Conservation (phyloP, 441 rosid genomes). For the Pelargonium australe region DNA sequence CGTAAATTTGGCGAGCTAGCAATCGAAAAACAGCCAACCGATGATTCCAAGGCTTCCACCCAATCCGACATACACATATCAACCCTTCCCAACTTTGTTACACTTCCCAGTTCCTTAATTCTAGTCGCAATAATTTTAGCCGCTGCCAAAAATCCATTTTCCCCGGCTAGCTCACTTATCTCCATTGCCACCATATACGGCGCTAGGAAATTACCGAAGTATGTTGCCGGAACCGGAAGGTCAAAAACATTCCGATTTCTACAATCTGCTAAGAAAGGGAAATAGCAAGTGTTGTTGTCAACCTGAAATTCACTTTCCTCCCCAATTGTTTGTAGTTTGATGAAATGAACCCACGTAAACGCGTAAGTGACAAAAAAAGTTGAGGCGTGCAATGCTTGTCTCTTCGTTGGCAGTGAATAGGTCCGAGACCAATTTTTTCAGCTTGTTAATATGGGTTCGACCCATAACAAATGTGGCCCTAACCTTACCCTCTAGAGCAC, state of each 20-base stretch:
- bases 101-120: constrained; percentile 5
- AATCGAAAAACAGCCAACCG: not conserved
- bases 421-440: constrained; percentile 21
- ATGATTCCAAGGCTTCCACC: not conserved
- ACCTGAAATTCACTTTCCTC: not conserved
- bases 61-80: constrained; percentile 3
- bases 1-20: constrained; percentile 18
- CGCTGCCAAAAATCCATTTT: not conserved
- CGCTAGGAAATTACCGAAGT: not conserved
- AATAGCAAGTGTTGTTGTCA: not conserved
- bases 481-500: constrained; percentile 8
- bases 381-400: constrained; percentile 13
- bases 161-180: not conserved
- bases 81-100: not conserved
- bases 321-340: constrained; percentile 13
- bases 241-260: not conserved
- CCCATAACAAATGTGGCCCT: constrained; percentile 20
- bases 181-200: not conserved
- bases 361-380: constrained; percentile 27
- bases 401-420: not conserved
- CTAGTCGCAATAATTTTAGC: not conserved
- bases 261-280: not conserved
- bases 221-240: not conserved
- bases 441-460: constrained; percentile 6
- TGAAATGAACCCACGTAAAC: constrained; percentile 28